A percentile compares a stretch with the other conserved stretches of the same genome.
These are phyloP conservation scores for Sphaerulina musiva DNA, from an alignment of 2,329 filamentous ascomycete genomes.

Conservation along the genomic window DNA sequence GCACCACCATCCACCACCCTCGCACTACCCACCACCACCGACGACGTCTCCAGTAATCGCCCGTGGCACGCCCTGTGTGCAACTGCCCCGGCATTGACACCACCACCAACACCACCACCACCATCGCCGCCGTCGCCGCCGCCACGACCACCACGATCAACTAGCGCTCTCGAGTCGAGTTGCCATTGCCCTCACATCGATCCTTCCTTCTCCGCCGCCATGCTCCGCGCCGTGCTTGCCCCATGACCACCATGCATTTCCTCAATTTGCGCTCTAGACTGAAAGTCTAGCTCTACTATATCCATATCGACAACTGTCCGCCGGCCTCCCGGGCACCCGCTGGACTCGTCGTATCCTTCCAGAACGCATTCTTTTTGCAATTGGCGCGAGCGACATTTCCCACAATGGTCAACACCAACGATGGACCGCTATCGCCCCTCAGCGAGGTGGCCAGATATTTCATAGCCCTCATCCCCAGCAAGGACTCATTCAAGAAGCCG, in stretches of 20 bases:
- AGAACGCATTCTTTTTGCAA: not conserved
- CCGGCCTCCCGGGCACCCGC: too few species aligned
- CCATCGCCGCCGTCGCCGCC: too few species aligned
- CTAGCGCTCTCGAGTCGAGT: not conserved
- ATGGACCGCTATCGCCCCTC: conserved; percentile 15
- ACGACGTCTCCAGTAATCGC: too few species aligned
- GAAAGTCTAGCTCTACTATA: not conserved
- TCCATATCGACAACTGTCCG: not conserved
- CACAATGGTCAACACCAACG: conserved; percentile 1
- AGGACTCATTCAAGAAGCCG: conserved; percentile 40
- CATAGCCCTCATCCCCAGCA: conserved; percentile 14
- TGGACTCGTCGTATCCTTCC: not conserved
- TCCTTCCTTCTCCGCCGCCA: not conserved
- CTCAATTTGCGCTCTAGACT: not conserved
- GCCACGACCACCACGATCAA: not conserved
- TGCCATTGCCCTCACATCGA: not conserved
- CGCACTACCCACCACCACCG: too few species aligned
- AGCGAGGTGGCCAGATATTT: conserved; percentile 20
- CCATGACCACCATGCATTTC: conserved; percentile 1
- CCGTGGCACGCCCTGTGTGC: too few species aligned
- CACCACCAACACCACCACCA: too few species aligned
- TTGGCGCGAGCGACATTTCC: not conserved
- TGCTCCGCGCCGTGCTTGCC: not conserved
- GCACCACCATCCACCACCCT: too few species aligned
- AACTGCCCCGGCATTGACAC: too few species aligned